Base-by-base conservation (phyloP, 495 filamentous ascomycete genomes). In the Neurospora terricola region DNA sequence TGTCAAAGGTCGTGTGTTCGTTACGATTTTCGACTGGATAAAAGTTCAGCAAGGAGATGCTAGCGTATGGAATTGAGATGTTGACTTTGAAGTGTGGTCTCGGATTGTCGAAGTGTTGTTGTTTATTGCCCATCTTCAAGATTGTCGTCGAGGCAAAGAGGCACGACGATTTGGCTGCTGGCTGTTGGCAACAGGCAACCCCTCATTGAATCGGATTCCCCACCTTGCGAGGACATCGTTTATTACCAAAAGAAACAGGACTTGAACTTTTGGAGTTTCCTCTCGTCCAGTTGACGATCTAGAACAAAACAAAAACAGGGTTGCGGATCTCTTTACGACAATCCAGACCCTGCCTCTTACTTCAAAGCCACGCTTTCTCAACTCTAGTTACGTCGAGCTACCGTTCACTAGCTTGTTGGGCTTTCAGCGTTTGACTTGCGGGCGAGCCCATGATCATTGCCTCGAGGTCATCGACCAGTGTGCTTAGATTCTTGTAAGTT, bases 371-470 rank as follows among this genome's bases (percentile, higher is more conserved):
- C 43, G n/a, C 43, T 42, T 42, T 42, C 16, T 6, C 40, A 18
- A 42, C 40, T 48, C 48, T 34, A 30, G 6, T 18, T 16, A 66
- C 27, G 14, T 34, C 14, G 27, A 34, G 27, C 54, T 66, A 18
- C 27, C 30, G 6, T 36, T 18, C 48, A 62, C 54, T 66, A 62
- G 12, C 54, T 16, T 30, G 23, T 16, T 11, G 48, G 2, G 48
- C 10, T 75, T 80, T 43, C 62, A 2, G 21, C 8, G 38, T 14
- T 68, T 27, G 74, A 76, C 78, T 78, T 74, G 77, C 69, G 68
- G 37, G 10, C 68, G 30, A 66, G 54, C 30, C 54, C 7, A 66
- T 66, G 54, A 36, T 66, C 14, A 66, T 18, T 66, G 54, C 54
- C 27, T 34, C 54, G 14, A 66, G 27, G 12, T 34, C 54, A 36